These are phyloP conservation scores for Pichia insulana DNA, from an alignment of 805 yeast genomes.

Conservation along the genomic window DNA sequence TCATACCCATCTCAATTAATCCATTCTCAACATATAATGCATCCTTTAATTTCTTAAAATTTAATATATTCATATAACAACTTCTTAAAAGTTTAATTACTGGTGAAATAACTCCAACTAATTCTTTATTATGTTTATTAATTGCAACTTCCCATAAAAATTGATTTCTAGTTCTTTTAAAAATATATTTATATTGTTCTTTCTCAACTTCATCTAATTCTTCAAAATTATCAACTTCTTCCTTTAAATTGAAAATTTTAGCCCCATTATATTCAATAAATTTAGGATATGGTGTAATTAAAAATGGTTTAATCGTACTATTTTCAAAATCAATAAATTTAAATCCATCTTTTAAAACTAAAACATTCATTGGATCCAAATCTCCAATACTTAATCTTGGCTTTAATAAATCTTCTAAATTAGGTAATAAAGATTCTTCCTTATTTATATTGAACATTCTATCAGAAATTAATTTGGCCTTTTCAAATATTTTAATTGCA, in stretches of 20 bases:
- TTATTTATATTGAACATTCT: conserved; percentile 47
- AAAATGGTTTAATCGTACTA: conserved; percentile 70
- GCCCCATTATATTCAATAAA: conserved; percentile 86
- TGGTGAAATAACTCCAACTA: conserved; percentile 80
- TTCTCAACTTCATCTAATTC: conserved; percentile 62
- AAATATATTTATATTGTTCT: conserved; percentile 78
- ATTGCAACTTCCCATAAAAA: conserved; percentile 76
- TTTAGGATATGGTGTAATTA: conserved; percentile 69
- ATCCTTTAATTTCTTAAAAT: conserved; percentile 49
- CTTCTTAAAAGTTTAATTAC: conserved; percentile 60
- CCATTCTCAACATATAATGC: conserved; percentile 58
- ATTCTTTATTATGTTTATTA: conserved; percentile 52
- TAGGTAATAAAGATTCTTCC: conserved; percentile 42
- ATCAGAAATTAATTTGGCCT: conserved; percentile 48
- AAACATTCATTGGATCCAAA: conserved; percentile 82
- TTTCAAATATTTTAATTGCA: conserved; percentile 53
- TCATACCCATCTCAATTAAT: conserved; percentile 52
- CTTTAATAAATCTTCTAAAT: conserved; percentile 50
- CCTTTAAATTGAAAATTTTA: conserved; percentile 65
- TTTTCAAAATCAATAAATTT: conserved; percentile 80
- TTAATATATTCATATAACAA: conserved; percentile 54
- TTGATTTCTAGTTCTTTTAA: conserved; percentile 85
- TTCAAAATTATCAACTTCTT: conserved; percentile 66
- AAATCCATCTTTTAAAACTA: conserved; percentile 36
- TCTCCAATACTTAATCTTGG: conserved; percentile 79